A percentile compares a stretch with the other conserved stretches of the same genome.
These are phyloP conservation scores for Otatea glauca DNA, from an alignment of 176 grass and related monocot genomes.

Conservation along the genomic window DNA sequence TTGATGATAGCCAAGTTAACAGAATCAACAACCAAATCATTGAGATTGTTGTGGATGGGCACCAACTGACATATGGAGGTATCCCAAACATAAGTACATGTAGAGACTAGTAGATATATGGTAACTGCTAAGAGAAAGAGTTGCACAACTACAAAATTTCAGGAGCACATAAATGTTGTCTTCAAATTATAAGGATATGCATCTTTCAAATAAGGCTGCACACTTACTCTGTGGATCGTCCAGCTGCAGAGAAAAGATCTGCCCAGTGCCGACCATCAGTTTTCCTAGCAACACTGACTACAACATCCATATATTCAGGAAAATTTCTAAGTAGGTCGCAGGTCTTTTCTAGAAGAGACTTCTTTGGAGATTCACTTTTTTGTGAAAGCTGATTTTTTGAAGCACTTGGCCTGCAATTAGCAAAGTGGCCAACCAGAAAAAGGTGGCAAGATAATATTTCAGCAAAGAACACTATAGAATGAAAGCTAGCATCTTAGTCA, in stretches of 20 bases:
- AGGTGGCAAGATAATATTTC: not conserved
- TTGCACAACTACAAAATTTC: not conserved
- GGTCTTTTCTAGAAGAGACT: constrained; percentile 91
- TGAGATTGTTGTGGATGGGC: not conserved
- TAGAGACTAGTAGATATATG: not conserved
- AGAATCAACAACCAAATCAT: constrained; percentile 31
- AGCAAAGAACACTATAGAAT: constrained; percentile 19
- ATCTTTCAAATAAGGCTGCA: constrained; percentile 26
- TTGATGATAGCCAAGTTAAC: not conserved
- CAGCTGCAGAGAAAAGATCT: constrained; percentile 92
- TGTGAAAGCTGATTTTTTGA: constrained; percentile 66
- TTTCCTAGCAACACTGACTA: constrained; percentile 99
- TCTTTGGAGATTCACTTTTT: constrained; percentile 52
- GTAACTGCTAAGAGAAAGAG: constrained; percentile 36
- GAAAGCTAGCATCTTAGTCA: not conserved
- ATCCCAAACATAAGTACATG: constrained; percentile 6
- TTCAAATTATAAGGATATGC: constrained; percentile 4
- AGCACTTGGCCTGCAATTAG: constrained; percentile 78
- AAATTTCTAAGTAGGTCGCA: constrained; percentile 86
- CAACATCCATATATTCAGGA: constrained; percentile 96
- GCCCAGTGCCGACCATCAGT: constrained; percentile 99
- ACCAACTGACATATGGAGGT: not conserved
- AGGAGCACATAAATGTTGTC: not conserved
- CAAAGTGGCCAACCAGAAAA: constrained; percentile 30
- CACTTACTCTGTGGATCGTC: constrained; percentile 92